Evolutionary conservation across 108 stramenopile species (phyloP), one percentile per base, ranked within the genome.

Genomic region (Conticribra weissflogii): DNA sequence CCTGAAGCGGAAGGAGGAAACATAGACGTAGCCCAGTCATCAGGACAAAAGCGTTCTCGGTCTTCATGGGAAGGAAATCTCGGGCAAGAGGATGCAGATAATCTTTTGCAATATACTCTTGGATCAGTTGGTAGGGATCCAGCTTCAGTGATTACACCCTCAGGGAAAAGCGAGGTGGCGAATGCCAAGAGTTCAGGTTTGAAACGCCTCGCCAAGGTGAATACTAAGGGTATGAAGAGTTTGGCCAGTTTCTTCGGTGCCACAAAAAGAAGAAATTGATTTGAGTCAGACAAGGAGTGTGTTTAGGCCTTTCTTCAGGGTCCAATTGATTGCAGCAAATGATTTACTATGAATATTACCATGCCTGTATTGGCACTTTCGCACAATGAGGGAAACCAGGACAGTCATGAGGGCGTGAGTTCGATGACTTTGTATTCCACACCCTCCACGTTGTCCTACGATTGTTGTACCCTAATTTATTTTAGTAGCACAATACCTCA

Each of bases 201-300:
- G 45, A 91, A 91, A 55, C 48, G 82, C 41, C 51, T 91, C 33
- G 82, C 84, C 0, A 91, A 91, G 66, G 86, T 91, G 30, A 86
- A 78, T 72, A 91, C 79, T 45, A 88, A 86, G 57, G 90, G 90
- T 9, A 91, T 91, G 90, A 86, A 85, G 61, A 80, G 83, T 47
- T 45, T 91, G 28, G 57, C 77, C 15, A 80, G 83, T 48, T 91
- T 91, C 49, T 91, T 91, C 66, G 83, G 85, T 52, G 86, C 65
- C 19, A 46, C 31, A 1, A 50, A 44, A 15, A 76, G 72, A 57
- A 66, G 72, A 36, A 64, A 76, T 23, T 54, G 7, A 47, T 33
- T 32, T 8, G 60, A 29, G 15, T 7, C 34, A 21, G 32, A 0
- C 31, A 21, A 8, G 3, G n/a, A 51, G 5, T 41, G 36, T 41